phyloP scores from a whole-genome alignment of 306 rosid genomes.

The Benincasa hispida region DNA sequence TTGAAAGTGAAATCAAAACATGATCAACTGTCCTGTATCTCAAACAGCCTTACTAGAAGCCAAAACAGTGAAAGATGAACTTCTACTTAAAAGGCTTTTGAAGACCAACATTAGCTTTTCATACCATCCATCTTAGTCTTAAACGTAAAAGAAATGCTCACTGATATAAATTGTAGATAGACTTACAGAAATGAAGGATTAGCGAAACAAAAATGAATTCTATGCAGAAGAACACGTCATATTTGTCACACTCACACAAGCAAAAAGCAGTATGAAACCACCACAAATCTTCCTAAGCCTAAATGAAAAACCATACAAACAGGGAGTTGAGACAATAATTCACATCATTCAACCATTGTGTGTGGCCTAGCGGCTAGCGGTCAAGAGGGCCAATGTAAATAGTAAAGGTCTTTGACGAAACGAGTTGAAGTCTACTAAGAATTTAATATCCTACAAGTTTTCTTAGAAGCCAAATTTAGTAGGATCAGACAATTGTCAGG shows the following conservation, averaged over 20 bases:
- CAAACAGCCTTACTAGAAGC: too few species aligned
- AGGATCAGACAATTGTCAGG: not conserved
- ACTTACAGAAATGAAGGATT: not conserved
- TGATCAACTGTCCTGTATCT: too few species aligned
- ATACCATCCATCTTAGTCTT: not conserved
- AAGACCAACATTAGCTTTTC: not conserved
- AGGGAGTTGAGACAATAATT: not conserved
- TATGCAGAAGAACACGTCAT: not conserved
- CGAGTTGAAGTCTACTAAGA: not conserved
- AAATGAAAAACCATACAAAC: not conserved
- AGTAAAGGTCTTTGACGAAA: not conserved
- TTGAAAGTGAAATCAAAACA: too few species aligned
- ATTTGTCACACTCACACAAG: not conserved
- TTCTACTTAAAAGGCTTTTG: not conserved
- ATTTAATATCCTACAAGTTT: not conserved
- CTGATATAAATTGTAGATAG: not conserved
- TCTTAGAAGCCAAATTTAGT: not conserved
- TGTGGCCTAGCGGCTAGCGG: not conserved
- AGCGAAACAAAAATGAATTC: not conserved
- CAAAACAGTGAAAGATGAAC: too few species aligned
- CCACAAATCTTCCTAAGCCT: not conserved
- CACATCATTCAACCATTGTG: not conserved
- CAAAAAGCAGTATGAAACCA: not conserved
- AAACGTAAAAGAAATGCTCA: not conserved
- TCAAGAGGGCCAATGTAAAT: not conserved